phyloP scores from a whole-genome alignment of 768 basidiomycete species.

The Suillus decipiens region DNA sequence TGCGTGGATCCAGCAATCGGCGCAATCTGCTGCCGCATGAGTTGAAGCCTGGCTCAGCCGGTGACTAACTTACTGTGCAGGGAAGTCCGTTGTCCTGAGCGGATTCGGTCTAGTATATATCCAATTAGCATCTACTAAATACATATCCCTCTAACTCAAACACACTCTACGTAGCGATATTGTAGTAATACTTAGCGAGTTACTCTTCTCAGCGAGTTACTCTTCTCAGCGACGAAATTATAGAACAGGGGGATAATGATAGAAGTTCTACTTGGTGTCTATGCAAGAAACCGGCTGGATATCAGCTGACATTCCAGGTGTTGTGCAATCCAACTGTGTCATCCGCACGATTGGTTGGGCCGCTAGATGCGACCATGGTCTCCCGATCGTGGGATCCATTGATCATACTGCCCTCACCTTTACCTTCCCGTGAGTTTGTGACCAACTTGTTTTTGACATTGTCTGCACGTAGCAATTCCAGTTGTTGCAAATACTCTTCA shows the following conservation, averaged over 20 bases:
- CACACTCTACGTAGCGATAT: neutral
- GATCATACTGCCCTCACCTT: conserved; percentile 32
- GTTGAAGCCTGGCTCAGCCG: conserved; percentile 13
- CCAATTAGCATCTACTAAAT: conserved; percentile 8
- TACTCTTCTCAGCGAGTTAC: neutral
- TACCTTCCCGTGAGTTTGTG: conserved; percentile 37
- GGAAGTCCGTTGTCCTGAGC: conserved; percentile 55
- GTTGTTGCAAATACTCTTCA: conserved; percentile 70
- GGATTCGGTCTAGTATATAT: conserved; percentile 58
- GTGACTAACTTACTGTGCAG: conserved; percentile 26
- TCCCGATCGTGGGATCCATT: conserved; percentile 24
- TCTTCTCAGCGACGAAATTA: neutral
- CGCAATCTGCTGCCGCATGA: conserved; percentile 46
- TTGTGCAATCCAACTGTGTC: conserved; percentile 83
- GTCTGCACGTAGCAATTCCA: conserved; percentile 83
- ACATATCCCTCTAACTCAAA: neutral
- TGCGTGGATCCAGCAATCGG: conserved; percentile 57
- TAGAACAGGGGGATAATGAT: neutral
- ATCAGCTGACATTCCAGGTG: conserved; percentile 51
- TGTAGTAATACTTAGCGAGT: neutral
- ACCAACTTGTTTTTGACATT: conserved; percentile 63
- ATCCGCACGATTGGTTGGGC: conserved; percentile 62
- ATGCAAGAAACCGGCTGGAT: neutral
- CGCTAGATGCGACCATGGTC: conserved; percentile 35
- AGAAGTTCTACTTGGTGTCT: neutral